These are phyloP conservation scores for Leccinum sublutescens DNA, from an alignment of 768 basidiomycete species.

Conservation along the genomic window DNA sequence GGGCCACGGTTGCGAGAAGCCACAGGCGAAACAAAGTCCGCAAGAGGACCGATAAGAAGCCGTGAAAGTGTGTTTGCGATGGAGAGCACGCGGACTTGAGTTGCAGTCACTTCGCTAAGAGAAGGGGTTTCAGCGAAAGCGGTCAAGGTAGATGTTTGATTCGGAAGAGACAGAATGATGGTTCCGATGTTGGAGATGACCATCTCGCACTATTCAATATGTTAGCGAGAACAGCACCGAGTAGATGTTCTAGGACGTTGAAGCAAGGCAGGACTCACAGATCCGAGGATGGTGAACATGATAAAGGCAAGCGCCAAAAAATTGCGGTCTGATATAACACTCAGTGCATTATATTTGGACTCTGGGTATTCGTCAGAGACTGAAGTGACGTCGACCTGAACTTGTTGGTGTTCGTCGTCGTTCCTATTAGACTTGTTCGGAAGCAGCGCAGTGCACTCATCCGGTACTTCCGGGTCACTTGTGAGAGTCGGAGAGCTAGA, in stretches of 20 bases:
- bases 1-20: constrained; percentile 40
- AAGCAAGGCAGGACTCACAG: constrained; percentile 44
- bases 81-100: constrained; percentile 71
- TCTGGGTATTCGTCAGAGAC: constrained; percentile 22
- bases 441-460: constrained; percentile 33
- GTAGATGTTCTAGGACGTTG: not conserved
- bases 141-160: constrained; percentile 13
- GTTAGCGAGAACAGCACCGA: not conserved
- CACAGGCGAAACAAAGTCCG: constrained; percentile 70
- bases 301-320: constrained; percentile 66
- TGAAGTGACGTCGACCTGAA: constrained; percentile 23
- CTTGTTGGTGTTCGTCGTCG: constrained; percentile 7
- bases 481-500: not conserved
- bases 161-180: constrained; percentile 64
- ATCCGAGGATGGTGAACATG: constrained; percentile 57
- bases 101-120: constrained; percentile 43
- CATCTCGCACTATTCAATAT: constrained; percentile 62
- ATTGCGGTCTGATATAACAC: constrained; percentile 51
- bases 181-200: constrained; percentile 81
- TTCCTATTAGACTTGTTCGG: constrained; percentile 21
- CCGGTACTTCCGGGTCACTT: constrained; percentile 20
- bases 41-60: constrained; percentile 63
- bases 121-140: constrained; percentile 18
- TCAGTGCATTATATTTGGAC: constrained; percentile 30
- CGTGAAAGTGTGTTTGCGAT: constrained; percentile 71